Evolutionary conservation across 257 asterid genomes (phyloP).

Genomic region (Oldenlandia corymbosa): DNA sequence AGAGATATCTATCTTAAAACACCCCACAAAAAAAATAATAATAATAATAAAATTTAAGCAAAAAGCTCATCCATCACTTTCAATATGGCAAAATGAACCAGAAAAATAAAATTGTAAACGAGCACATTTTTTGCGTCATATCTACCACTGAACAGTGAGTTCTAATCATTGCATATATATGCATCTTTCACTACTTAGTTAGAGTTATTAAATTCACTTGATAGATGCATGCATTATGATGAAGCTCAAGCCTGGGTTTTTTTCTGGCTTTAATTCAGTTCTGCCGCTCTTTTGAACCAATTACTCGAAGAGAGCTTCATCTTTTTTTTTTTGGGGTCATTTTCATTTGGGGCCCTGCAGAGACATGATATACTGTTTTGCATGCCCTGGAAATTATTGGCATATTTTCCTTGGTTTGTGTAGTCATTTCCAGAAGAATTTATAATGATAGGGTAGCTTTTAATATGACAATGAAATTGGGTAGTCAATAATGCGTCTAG

Average conservation of each 20-base stretch:
- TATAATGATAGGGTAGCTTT: too few species aligned
- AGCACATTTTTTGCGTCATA: too few species aligned
- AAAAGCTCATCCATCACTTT: constrained; percentile 7
- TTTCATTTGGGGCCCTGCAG: not conserved
- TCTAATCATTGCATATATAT: constrained; percentile 25
- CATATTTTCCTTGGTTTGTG: not conserved
- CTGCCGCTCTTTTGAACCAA: constrained; percentile 2
- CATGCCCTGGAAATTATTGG: not conserved
- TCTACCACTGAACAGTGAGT: constrained; percentile 26
- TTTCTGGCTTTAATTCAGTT: not conserved
- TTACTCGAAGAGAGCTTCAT: not conserved
- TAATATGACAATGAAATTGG: too few species aligned
- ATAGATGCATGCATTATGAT: too few species aligned
- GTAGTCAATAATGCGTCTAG: too few species aligned
- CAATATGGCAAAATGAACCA: constrained; percentile 5
- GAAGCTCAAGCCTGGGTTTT: too few species aligned
- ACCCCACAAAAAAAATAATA: not conserved
- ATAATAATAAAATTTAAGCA: too few species aligned
- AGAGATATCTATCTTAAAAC: not conserved
- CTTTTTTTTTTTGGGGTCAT: too few species aligned
- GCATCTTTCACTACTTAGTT: not conserved
- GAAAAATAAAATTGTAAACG: constrained; percentile 19
- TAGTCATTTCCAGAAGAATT: not conserved
- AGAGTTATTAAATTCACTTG: not conserved
- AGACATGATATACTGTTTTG: not conserved